phyloP scores from a whole-genome alignment of 441 rosid species.

The Gossypium trilobum region DNA sequence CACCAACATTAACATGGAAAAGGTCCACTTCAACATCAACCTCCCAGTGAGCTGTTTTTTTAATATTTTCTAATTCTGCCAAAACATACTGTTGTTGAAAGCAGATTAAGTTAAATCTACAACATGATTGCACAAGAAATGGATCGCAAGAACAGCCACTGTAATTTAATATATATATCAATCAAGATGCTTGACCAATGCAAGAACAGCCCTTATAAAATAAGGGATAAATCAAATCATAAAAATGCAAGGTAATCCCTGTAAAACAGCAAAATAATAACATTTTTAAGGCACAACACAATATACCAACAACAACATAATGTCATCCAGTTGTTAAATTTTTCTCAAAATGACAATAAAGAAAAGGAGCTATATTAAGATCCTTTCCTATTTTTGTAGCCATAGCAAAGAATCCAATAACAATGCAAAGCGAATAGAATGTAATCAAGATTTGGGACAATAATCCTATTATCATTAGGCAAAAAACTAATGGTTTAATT shows the following conservation, averaged over 20 bases:
- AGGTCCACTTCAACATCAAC: constrained; percentile 75
- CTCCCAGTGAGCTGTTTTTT: constrained; percentile 72
- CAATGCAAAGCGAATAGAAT: neutral
- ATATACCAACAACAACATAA: neutral
- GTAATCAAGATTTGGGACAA: neutral
- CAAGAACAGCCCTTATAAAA: neutral
- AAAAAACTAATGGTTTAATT: neutral
- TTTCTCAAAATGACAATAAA: neutral
- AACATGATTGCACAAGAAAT: constrained; percentile 9
- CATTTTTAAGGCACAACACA: neutral
- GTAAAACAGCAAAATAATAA: neutral
- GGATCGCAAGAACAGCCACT: neutral
- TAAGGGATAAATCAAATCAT: neutral
- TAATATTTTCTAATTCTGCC: constrained; percentile 51
- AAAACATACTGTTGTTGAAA: constrained; percentile 58
- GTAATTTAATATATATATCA: neutral
- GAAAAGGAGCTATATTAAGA: neutral
- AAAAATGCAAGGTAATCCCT: neutral
- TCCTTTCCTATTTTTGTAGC: neutral
- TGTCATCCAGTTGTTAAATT: neutral
- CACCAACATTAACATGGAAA: constrained; percentile 58
- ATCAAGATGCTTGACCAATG: neutral
- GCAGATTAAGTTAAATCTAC: constrained; percentile 21
- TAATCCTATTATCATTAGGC: neutral
- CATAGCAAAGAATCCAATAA: neutral